phyloP scores from a whole-genome alignment of 495 filamentous ascomycete genomes.

The Xylaria longipes region DNA sequence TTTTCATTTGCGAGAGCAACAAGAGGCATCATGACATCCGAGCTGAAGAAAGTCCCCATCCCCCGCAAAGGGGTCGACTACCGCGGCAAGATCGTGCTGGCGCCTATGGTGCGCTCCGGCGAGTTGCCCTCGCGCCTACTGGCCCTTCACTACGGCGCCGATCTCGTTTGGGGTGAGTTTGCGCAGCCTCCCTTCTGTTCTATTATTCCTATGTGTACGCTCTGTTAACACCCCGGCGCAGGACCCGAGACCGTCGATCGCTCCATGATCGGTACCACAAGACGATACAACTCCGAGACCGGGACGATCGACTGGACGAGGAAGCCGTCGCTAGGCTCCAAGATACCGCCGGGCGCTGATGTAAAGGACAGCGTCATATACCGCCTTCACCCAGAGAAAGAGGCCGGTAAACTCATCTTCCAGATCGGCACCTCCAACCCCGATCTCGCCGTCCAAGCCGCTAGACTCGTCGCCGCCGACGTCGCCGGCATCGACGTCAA shows the following conservation, averaged over 20 bases:
- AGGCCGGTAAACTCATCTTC: slow-evolving; percentile 77
- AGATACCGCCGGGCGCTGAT: slow-evolving; percentile 45
- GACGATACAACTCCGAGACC: slow-evolving; percentile 75
- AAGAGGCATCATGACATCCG: slow-evolving; percentile 60
- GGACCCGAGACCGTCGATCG: slow-evolving; percentile 93
- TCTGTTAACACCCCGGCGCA: slow-evolving; percentile 36
- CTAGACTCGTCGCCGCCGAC: slow-evolving; percentile 79
- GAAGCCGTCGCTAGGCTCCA: slow-evolving; percentile 68
- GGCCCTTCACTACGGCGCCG: slow-evolving; percentile 92
- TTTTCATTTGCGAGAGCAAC: slow-evolving; percentile 27
- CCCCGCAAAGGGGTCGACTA: slow-evolving; percentile 91
- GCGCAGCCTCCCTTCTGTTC: neutral
- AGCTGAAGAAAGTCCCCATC: slow-evolving; percentile 73
- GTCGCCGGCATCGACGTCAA: slow-evolving; percentile 97
- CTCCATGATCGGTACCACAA: slow-evolving; percentile 82
- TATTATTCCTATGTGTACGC: neutral
- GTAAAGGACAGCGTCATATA: slow-evolving; percentile 78
- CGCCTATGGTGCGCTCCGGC: slow-evolving; percentile 96
- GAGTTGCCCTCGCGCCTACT: slow-evolving; percentile 88
- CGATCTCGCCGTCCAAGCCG: slow-evolving; percentile 80
- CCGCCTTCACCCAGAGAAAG: slow-evolving; percentile 76
- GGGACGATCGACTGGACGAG: slow-evolving; percentile 84
- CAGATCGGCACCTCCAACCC: slow-evolving; percentile 89
- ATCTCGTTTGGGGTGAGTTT: slow-evolving; percentile 85
- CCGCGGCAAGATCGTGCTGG: slow-evolving; percentile 88